phyloP scores from a whole-genome alignment of 1,139 yeast genomes.

The Nakaseomyces uthaithaninus region DNA sequence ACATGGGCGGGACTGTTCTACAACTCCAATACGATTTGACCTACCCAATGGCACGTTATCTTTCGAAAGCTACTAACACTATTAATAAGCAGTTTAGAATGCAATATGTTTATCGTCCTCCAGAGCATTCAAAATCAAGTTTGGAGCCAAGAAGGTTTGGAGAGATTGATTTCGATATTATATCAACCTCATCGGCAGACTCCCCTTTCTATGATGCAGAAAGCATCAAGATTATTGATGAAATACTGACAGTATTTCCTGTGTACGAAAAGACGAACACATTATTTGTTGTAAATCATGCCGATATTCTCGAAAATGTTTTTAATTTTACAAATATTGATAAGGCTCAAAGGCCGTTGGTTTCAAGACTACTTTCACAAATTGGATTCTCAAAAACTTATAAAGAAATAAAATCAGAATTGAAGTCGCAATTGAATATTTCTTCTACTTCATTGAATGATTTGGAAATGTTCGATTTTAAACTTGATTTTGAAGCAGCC shows the following conservation, averaged over 20 bases:
- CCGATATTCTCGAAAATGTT: slow-evolving; percentile 65
- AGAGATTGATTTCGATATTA: slow-evolving; percentile 80
- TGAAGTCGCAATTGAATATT: slow-evolving; percentile 64
- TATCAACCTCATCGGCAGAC: slow-evolving; percentile 43
- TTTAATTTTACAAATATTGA: slow-evolving; percentile 73
- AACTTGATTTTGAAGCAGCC: slow-evolving; percentile 57
- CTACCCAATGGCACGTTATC: slow-evolving; percentile 74
- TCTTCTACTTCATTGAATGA: slow-evolving; percentile 80
- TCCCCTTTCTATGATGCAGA: slow-evolving; percentile 72
- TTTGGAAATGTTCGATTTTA: slow-evolving; percentile 69
- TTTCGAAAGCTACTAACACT: slow-evolving; percentile 54
- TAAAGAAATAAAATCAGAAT: slow-evolving; percentile 54
- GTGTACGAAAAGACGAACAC: slow-evolving; percentile 51
- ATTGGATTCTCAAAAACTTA: slow-evolving; percentile 62
- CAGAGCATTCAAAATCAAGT: slow-evolving; percentile 41
- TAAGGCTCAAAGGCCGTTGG: slow-evolving; percentile 58
- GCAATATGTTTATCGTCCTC: slow-evolving; percentile 74
- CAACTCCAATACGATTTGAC: slow-evolving; percentile 86
- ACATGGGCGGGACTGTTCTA: slow-evolving; percentile 75
- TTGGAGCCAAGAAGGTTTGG: slow-evolving; percentile 72
- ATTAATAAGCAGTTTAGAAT: slow-evolving; percentile 54
- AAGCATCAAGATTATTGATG: slow-evolving; percentile 72
- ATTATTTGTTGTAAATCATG: slow-evolving; percentile 63
- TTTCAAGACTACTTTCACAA: slow-evolving; percentile 65
- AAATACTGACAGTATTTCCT: slow-evolving; percentile 55